Evolutionary conservation across 192 early-diverging fungal genomes (phyloP), one percentile per base, ranked within the genome.

Genomic region (Thoreauomyces humboldtii): DNA sequence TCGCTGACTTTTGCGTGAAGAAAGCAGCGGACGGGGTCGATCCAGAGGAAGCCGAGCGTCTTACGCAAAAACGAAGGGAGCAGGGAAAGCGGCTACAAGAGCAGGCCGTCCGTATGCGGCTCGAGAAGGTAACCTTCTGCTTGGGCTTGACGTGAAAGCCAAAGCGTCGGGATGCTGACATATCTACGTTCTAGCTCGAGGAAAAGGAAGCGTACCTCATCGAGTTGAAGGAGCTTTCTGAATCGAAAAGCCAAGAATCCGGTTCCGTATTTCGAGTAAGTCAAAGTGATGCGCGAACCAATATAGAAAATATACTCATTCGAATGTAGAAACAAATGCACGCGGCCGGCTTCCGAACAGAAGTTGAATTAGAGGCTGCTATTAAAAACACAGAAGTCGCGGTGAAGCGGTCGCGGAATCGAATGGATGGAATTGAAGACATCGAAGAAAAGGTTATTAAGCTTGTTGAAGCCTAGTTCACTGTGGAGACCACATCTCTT

Each of bases 361-460:
- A 91, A 61, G 75, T 74, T 0, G 91, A 94, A 37, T 70, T 94
- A 57, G 86, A 89, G 38, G 80, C 83, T 9, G 83, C 81, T 2
- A 89, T 94, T 43, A 83, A 89, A 31, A 85, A 79, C 36, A 72
- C 84, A 0, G 88, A 91, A 52, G 73, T 75, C 31, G 71, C 81
- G 0, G 87, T 96, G 42, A 79, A 77, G 21, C 77, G 84, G 25
- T 88, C 90, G 0, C 76, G 87, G 33, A 93, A 92, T 71, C 89
- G 88, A 59, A 86, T 90, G 55, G 73, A 90, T 4, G 93, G 93
- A 2, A 85, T 89, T 44, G 90, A 90, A 37, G 88, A 91, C 43
- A 74, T 79, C 19, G 91, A 92, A 56, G 89, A 77, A 35, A 86
- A 85, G 72, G 80, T 81, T 29, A n/a, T n/a, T n/a, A n/a, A 4